phyloP scores from a whole-genome alignment of 176 grass and related monocot species.

The Pontederia crassipes region DNA sequence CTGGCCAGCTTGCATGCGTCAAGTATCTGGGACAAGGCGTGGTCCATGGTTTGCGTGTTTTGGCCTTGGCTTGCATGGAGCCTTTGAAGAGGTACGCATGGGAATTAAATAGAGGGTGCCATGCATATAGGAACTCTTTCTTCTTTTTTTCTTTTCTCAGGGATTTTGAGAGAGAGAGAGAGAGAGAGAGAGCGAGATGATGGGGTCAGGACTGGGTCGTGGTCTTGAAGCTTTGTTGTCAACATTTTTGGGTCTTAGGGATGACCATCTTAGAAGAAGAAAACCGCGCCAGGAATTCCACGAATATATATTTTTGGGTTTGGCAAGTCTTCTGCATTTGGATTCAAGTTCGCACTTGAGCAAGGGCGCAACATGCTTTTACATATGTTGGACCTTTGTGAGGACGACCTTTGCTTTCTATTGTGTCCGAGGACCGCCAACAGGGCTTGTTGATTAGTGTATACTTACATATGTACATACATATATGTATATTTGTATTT shows the following conservation, averaged over 20 bases:
- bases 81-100: background rate
- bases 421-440: too few relatives aligned
- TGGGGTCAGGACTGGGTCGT: slow-evolving; percentile 22
- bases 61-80: background rate
- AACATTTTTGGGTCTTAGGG: slow-evolving; percentile 24
- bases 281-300: background rate
- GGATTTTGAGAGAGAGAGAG: background rate
- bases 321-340: too few relatives aligned
- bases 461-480: too few relatives aligned
- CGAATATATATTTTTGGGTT: background rate
- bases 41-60: slow-evolving; percentile 18
- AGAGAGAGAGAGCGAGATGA: background rate
- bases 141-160: background rate
- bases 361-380: too few relatives aligned
- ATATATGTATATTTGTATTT: too few relatives aligned
- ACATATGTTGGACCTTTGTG: too few relatives aligned
- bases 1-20: slow-evolving; percentile 27
- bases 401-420: too few relatives aligned
- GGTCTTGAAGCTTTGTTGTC: slow-evolving; percentile 1
- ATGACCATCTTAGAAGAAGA: slow-evolving; percentile 24
- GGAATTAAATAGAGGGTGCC: background rate
- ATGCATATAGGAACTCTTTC: too few relatives aligned
- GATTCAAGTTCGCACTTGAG: too few relatives aligned
- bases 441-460: too few relatives aligned
- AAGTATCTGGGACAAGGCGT: slow-evolving; percentile 17